phyloP scores from a whole-genome alignment of 371 early-diverging fungal species.

The Lichtheimia ramosa region DNA sequence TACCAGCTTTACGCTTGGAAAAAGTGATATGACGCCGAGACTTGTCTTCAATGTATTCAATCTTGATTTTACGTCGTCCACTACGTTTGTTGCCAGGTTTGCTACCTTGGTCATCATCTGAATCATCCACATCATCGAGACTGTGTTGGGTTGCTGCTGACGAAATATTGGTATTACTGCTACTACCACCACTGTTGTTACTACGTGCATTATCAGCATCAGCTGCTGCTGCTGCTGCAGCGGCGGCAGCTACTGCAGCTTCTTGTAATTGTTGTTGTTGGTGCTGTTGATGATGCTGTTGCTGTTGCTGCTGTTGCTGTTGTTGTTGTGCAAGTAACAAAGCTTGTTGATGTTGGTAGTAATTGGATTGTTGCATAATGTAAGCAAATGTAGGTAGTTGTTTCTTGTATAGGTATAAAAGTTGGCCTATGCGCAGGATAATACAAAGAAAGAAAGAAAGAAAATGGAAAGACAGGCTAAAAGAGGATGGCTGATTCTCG shows the following conservation, averaged over 20 bases:
- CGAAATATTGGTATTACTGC: neutral
- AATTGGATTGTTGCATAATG: slow-evolving; percentile 8
- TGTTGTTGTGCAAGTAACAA: slow-evolving; percentile 7
- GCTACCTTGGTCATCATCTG: slow-evolving; percentile 37
- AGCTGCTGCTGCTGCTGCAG: slow-evolving; percentile 5
- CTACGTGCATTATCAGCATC: neutral
- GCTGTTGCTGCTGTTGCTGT: slow-evolving; percentile 5
- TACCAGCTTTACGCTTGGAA: slow-evolving; percentile 97
- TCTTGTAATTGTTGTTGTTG: slow-evolving; percentile 3
- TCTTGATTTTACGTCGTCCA: slow-evolving; percentile 94
- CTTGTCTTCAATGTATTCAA: slow-evolving; percentile 97
- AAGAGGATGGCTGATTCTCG: neutral
- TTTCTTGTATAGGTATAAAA: neutral
- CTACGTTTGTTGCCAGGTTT: slow-evolving; percentile 64
- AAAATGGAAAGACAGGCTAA: neutral
- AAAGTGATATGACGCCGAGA: slow-evolving; percentile 96
- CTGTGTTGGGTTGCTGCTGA: neutral
- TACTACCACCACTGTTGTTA: neutral
- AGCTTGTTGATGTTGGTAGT: slow-evolving; percentile 9
- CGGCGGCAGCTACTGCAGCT: slow-evolving; percentile 10
- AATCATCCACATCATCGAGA: slow-evolving; percentile 24
- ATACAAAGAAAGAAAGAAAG: neutral
- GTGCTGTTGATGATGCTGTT: slow-evolving; percentile 3
- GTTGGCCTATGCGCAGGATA: neutral
- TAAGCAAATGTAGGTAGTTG: neutral